Conservation (phyloP, 1,284 basidiomycete genomes). For the Papiliotrema terrestris region DNA sequence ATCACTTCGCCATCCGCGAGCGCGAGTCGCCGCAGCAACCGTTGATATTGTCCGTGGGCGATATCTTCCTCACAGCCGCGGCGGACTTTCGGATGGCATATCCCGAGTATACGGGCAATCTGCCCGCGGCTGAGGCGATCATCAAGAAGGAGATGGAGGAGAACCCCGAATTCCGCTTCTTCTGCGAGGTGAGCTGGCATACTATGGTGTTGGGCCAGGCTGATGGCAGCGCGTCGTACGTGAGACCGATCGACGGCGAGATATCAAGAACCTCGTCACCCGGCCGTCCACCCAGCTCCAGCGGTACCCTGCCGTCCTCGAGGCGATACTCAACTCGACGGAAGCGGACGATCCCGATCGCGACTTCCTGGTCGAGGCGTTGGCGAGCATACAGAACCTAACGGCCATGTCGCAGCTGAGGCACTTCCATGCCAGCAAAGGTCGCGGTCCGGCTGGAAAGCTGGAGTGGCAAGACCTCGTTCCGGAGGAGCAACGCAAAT, state of each 20-base stretch:
- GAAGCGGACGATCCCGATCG: constrained; percentile 70
- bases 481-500: constrained; percentile 60
- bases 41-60: constrained; percentile 79
- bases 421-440: constrained; percentile 82
- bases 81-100: constrained; percentile 85
- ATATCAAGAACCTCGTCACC: constrained; percentile 81
- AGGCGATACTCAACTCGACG: constrained; percentile 80
- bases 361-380: constrained; percentile 71
- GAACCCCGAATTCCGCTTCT: constrained; percentile 77
- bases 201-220: neutral
- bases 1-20: constrained; percentile 80
- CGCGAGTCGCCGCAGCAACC: constrained; percentile 69
- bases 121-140: constrained; percentile 78
- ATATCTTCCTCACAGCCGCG: constrained; percentile 83
- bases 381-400: constrained; percentile 70
- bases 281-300: constrained; percentile 84
- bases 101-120: constrained; percentile 76
- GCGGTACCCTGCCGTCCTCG: constrained; percentile 81
- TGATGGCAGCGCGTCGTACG: constrained; percentile 57
- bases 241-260: constrained; percentile 69
- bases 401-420: constrained; percentile 71
- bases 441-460: constrained; percentile 65
- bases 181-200: constrained; percentile 68
- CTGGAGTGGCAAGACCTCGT: constrained; percentile 88
- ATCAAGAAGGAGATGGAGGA: constrained; percentile 78